These are phyloP conservation scores for Thalassiosira ordinaria DNA, from an alignment of 352 stramenopile species.

Conservation along the genomic window DNA sequence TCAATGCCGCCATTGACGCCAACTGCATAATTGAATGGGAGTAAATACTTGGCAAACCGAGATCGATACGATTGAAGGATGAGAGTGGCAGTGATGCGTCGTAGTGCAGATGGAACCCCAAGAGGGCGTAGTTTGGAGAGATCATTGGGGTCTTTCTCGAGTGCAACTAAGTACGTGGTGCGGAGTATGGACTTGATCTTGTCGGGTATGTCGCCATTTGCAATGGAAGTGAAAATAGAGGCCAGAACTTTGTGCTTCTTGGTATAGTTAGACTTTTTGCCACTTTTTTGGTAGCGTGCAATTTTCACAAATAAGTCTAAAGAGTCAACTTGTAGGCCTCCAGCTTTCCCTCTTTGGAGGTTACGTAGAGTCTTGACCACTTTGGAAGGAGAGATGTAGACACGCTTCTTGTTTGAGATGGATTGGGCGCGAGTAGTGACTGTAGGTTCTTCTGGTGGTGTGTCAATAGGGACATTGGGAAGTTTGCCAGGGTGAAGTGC, in stretches of 20 bases:
- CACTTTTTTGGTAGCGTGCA: neutral
- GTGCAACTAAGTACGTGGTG: slow-evolving; percentile 14
- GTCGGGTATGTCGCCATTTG: neutral
- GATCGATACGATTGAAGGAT: neutral
- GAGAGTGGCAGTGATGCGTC: slow-evolving; percentile 6
- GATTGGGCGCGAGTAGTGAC: neutral
- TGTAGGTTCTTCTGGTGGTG: neutral
- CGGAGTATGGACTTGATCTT: neutral
- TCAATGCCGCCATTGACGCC: slow-evolving; percentile 16
- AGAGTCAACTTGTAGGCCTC: neutral
- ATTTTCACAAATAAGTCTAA: neutral
- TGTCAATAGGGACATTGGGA: too few species aligned
- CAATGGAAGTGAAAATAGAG: neutral
- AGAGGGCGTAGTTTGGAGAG: slow-evolving; percentile 22
- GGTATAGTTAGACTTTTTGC: neutral
- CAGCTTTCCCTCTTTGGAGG: neutral
- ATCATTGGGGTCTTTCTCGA: slow-evolving; percentile 29
- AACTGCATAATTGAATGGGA: slow-evolving; percentile 28
- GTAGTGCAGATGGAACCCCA: slow-evolving; percentile 21
- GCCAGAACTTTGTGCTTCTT: neutral
- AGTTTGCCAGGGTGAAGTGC: neutral
- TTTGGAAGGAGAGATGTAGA: neutral
- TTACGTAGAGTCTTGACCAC: too few species aligned
- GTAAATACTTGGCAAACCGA: neutral
- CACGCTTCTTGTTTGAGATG: neutral